Conservation (phyloP, 257 asterid species). For the Sherardia arvensis region DNA sequence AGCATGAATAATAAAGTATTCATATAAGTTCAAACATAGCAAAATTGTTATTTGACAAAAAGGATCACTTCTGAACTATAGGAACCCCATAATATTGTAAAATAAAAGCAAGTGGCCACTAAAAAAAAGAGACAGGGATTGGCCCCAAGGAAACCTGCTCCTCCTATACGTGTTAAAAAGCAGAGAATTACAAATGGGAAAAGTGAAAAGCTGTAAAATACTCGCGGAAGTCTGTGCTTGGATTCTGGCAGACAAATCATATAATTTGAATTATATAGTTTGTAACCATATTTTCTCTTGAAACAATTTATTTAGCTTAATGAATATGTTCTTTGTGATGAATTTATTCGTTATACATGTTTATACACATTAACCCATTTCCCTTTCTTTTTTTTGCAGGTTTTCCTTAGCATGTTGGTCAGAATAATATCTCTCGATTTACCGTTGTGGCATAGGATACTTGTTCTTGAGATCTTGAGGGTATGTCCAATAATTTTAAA, state of each 20-base stretch:
- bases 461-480: conserved; percentile 94
- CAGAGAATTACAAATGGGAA: background rate
- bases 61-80: too few species aligned
- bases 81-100: background rate
- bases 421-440: conserved; percentile 80
- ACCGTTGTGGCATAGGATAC: conserved; percentile 99
- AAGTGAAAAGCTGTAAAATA: background rate
- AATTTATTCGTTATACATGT: background rate
- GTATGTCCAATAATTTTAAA: conserved; percentile 29
- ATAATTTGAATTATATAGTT: background rate
- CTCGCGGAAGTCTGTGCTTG: background rate
- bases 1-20: too few species aligned
- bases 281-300: background rate
- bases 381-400: conserved; percentile 61
- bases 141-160: background rate
- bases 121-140: background rate
- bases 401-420: conserved; percentile 91
- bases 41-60: too few species aligned
- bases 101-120: background rate
- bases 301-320: background rate
- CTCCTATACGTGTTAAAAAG: background rate
- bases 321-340: background rate
- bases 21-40: too few species aligned
- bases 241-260: background rate
- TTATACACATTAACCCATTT: background rate